Evolutionary conservation across 2,329 filamentous ascomycete genomes (phyloP).

Genomic region (Thyridium curvatum): DNA sequence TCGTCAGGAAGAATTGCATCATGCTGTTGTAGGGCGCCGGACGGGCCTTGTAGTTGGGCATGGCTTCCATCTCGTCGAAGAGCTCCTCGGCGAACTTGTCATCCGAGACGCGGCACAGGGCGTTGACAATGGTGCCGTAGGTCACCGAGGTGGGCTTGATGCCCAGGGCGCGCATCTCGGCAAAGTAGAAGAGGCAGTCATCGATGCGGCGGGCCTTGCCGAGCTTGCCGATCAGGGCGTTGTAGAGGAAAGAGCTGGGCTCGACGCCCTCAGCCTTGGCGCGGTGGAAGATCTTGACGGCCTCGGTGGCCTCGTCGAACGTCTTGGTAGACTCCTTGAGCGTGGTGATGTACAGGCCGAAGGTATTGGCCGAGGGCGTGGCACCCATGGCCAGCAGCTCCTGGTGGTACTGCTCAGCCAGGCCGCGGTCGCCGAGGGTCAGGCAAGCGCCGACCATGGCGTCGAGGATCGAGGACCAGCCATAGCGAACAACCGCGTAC

Average conservation of each 20-base stretch:
- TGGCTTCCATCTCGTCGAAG: constrained; percentile 98
- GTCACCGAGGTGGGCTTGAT: constrained; percentile 96
- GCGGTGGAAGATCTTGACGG: constrained; percentile 93
- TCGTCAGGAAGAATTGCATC: constrained; percentile 99
- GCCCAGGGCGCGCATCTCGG: constrained; percentile 88
- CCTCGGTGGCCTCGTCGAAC: constrained; percentile 94
- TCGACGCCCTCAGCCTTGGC: constrained; percentile 91
- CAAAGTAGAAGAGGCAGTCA: constrained; percentile 96
- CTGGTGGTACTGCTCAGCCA: constrained; percentile 83
- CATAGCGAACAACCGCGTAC: constrained; percentile 83
- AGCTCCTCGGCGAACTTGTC: constrained; percentile 97
- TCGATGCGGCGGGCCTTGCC: constrained; percentile 97
- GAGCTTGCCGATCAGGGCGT: constrained; percentile 94
- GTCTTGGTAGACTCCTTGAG: constrained; percentile 96
- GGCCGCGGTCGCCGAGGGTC: constrained; percentile 69
- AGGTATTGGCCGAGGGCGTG: constrained; percentile 93
- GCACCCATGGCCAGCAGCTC: constrained; percentile 87
- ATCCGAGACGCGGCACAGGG: constrained; percentile 91
- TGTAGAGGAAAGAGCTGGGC: constrained; percentile 95
- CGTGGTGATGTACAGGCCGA: constrained; percentile 98
- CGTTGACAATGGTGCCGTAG: constrained; percentile 97
- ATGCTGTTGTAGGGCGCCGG: constrained; percentile 98
- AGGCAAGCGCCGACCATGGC: constrained; percentile 93
- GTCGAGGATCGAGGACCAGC: constrained; percentile 94
- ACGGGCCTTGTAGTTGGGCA: constrained; percentile 97